These are phyloP conservation scores for Ehretia macrophylla DNA, from an alignment of 257 asterid genomes.

Conservation along the genomic window DNA sequence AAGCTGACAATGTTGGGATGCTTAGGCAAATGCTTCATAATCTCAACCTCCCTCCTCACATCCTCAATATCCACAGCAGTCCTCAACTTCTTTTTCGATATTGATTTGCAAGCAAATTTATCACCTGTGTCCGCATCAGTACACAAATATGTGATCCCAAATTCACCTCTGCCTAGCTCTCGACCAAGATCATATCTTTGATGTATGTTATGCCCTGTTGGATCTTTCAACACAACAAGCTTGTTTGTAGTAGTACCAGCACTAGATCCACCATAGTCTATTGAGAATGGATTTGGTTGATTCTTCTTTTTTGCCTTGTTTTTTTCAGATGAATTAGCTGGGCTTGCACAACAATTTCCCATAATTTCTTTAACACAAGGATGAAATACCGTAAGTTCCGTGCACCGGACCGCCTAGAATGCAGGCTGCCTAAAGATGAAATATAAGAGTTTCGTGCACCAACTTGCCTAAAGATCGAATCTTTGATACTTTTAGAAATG, in stretches of 20 bases:
- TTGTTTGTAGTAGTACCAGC: slow-evolving; percentile 30
- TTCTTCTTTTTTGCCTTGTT: slow-evolving; percentile 35
- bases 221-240: slow-evolving; percentile 47
- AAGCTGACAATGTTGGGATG: slow-evolving; percentile 51
- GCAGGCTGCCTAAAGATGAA: too few relatives aligned
- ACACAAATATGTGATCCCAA: slow-evolving; percentile 58
- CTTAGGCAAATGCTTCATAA: slow-evolving; percentile 54
- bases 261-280: slow-evolving; percentile 46
- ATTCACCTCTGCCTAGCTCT: slow-evolving; percentile 71
- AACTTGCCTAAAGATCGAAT: too few relatives aligned
- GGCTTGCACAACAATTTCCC: slow-evolving; percentile 67
- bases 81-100: slow-evolving; percentile 49
- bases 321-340: slow-evolving; percentile 25
- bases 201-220: slow-evolving; percentile 43
- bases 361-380: slow-evolving; percentile 14
- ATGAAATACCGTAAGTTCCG: too few relatives aligned
- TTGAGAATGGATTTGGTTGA: slow-evolving; percentile 48
- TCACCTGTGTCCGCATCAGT: slow-evolving; percentile 40
- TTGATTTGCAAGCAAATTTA: slow-evolving; percentile 56
- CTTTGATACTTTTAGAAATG: too few relatives aligned
- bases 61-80: slow-evolving; percentile 53
- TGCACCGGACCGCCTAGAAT: too few relatives aligned
- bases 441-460: too few relatives aligned
- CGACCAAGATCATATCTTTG: slow-evolving; percentile 48
- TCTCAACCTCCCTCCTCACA: slow-evolving; percentile 62